phyloP scores from a whole-genome alignment of 345 rosid genomes.

The Salix purpurea region DNA sequence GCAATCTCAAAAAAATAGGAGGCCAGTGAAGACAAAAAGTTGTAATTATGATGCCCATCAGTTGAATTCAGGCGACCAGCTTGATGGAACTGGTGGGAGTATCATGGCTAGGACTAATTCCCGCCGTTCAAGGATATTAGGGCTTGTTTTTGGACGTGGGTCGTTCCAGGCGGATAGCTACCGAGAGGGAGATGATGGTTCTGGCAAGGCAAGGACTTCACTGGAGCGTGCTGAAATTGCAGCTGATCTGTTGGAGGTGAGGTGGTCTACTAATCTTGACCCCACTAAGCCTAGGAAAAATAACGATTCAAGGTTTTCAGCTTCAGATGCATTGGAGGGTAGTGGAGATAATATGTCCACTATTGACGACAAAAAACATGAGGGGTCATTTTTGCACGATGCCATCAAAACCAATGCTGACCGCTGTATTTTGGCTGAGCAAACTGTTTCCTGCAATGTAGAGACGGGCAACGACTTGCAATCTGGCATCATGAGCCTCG shows the following conservation, averaged over 20 bases:
- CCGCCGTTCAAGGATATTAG: slow-evolving; percentile 49
- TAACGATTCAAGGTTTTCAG: slow-evolving; percentile 16
- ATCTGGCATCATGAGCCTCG: slow-evolving; percentile 20
- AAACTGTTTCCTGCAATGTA: slow-evolving; percentile 17
- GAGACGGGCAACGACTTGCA: slow-evolving; percentile 12
- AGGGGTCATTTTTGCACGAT: slow-evolving; percentile 13
- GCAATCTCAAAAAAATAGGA: slow-evolving; percentile 27
- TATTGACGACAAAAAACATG: slow-evolving; percentile 14
- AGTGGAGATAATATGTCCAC: slow-evolving; percentile 13
- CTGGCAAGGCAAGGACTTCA: slow-evolving; percentile 38
- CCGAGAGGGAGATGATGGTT: slow-evolving; percentile 30
- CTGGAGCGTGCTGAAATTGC: slow-evolving; percentile 85
- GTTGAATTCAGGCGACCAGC: slow-evolving; percentile 13
- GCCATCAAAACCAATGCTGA: slow-evolving; percentile 10
- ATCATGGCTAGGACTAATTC: slow-evolving; percentile 42
- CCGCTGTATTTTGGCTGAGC: slow-evolving; percentile 10
- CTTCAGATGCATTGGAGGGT: slow-evolving; percentile 12
- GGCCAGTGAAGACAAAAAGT: slow-evolving; percentile 47
- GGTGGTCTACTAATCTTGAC: slow-evolving; percentile 79
- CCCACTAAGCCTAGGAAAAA: slow-evolving; percentile 38
- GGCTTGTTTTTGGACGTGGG: slow-evolving; percentile 63
- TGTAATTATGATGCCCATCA: slow-evolving; percentile 36
- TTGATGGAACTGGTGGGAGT: slow-evolving; percentile 35
- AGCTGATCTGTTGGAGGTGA: slow-evolving; percentile 76
- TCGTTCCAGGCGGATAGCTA: slow-evolving; percentile 34